These are phyloP conservation scores for Hygrocybe punicea DNA, from an alignment of 768 basidiomycete genomes.

Conservation along the genomic window DNA sequence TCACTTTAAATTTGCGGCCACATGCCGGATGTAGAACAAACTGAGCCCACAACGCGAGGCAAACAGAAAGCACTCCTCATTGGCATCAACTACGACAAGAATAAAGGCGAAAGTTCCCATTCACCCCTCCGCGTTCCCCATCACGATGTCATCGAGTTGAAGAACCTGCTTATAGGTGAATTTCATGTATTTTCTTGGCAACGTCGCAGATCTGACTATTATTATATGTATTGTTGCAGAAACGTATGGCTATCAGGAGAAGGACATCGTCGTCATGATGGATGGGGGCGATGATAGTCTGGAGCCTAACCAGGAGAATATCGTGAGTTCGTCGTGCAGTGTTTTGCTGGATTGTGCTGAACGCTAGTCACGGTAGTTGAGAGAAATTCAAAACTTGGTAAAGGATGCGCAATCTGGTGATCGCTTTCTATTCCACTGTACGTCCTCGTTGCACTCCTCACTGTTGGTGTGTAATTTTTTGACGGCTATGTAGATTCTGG, in stretches of 20 bases:
- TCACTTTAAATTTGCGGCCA: too few relatives aligned
- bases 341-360: not conserved
- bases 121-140: slow-evolving; percentile 35
- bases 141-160: slow-evolving; percentile 36
- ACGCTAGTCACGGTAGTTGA: slow-evolving; percentile 27
- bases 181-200: too few relatives aligned
- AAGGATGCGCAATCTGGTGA: slow-evolving; percentile 45
- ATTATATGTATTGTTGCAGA: slow-evolving; percentile 29
- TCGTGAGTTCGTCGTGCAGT: slow-evolving; percentile 34
- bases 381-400: slow-evolving; percentile 44
- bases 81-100: slow-evolving; percentile 32
- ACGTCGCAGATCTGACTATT: too few relatives aligned
- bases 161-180: slow-evolving; percentile 37
- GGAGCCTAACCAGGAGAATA: slow-evolving; percentile 43
- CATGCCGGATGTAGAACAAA: too few relatives aligned
- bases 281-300: slow-evolving; percentile 33
- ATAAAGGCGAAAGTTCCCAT: slow-evolving; percentile 11
- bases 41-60: too few relatives aligned
- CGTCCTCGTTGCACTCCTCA: slow-evolving; percentile 9
- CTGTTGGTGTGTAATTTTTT: not conserved
- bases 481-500: slow-evolving; percentile 38
- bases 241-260: slow-evolving; percentile 35
- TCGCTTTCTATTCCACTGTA: slow-evolving; percentile 58
- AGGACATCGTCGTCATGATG: slow-evolving; percentile 44
- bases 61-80: slow-evolving; percentile 37